These are phyloP conservation scores for Hortiboletus campestris DNA, from an alignment of 768 basidiomycete genomes.

Conservation along the genomic window DNA sequence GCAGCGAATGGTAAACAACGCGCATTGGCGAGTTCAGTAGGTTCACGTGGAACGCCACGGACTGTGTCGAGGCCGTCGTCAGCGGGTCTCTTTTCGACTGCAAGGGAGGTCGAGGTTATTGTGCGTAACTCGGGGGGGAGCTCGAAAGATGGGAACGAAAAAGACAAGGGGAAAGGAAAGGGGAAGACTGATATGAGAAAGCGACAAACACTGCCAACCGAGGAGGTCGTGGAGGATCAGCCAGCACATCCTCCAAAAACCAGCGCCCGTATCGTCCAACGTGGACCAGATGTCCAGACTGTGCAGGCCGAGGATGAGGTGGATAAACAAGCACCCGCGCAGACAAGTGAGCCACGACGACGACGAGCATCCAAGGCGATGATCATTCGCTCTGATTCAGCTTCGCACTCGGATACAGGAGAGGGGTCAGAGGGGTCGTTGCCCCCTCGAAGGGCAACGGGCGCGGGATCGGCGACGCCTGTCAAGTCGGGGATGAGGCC, in stretches of 20 bases:
- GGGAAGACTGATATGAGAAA: not conserved
- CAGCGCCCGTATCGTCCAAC: not conserved
- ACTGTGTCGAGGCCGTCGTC: constrained; percentile 1
- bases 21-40: not conserved
- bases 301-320: not conserved
- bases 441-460: constrained; percentile 9
- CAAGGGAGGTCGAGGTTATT: not conserved
- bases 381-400: not conserved
- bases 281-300: not conserved
- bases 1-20: not conserved
- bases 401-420: not conserved
- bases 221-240: not conserved
- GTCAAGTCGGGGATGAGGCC: constrained; percentile 30
- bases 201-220: not conserved
- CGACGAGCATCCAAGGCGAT: not conserved
- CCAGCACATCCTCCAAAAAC: not conserved
- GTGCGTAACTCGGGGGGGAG: not conserved
- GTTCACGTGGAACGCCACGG: not conserved
- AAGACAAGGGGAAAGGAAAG: not conserved
- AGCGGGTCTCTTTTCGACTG: not conserved
- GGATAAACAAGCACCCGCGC: not conserved
- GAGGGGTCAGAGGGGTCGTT: constrained; percentile 4
- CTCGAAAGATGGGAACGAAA: not conserved
- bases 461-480: constrained; percentile 12
- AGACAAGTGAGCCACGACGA: not conserved